Base-by-base conservation (phyloP, 352 stramenopile genomes). In the Pythium sukuiense region DNA sequence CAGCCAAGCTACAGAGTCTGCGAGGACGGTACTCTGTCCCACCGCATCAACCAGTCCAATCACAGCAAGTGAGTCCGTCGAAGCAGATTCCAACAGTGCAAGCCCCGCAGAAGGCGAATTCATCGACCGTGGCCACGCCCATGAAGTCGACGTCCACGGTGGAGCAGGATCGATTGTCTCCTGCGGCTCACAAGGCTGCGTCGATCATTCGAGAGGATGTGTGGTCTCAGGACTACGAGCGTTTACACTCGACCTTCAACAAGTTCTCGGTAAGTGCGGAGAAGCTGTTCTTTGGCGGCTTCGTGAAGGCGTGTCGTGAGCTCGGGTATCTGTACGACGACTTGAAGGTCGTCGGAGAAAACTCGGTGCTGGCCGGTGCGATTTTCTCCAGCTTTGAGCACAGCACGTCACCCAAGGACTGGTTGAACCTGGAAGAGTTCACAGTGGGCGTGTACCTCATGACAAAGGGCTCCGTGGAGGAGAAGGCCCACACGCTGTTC, bases 391-490 rank as follows among this genome's bases (percentile, higher is more conserved):
- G 80, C 52, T 88, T 92, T 60, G 79, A 87, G 41, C 85, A 75
- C 14, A 83, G 77, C 41, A 61, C 72, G 5, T 73, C 69, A 7
- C 60, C 68, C 0, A 89, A 85, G 27, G 82, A 91, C 55, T 92
- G 79, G 80, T 72, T 94, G 13, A 78, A 78, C 29, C 61, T 92
- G 35, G 84, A 92, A 61, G 86, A 94, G 57, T 94, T 94, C 55
- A 81, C 88, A 16, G 79, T 92, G 48, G 86, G 86, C 6, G 80
- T 92, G 29, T 92, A 94, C 65, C 59, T 94, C 35, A 90, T 92
- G 77, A 89, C 85, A 13, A 88, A 90, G 62, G 86, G 86, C 30
- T 88, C 83, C 1, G 82, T 90, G 6, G 83, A 90, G 63, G 79
- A 94, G 62, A 94, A 94, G 52, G 83, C 86, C 12, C 81, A 87